Evolutionary conservation across 2,329 filamentous ascomycete genomes (phyloP), one percentile per base, ranked within the genome.

Genomic region (Fonsecaea nubica): DNA sequence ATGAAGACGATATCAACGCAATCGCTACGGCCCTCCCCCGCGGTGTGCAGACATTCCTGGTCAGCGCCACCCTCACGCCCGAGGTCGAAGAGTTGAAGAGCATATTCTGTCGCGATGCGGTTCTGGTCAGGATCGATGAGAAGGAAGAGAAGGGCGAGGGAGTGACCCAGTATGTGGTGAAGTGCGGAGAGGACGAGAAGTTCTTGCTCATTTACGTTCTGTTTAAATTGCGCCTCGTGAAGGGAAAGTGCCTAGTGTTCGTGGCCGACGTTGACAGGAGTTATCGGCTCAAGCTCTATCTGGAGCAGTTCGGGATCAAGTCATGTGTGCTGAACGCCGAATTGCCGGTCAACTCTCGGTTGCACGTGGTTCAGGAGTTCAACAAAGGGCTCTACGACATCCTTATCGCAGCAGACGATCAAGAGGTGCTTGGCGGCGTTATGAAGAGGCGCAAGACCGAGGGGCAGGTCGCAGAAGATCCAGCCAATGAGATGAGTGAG

Each of bases 351-450:
- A 97, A 97, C 75, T 95, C 92, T 1, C 86, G 95, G 66, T 88
- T 97, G 45, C 94, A 99, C 76, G 93, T 97, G 1, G 94, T 99
- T 2, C 91, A 98, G 74, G 93, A 98, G 77, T 99, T 99, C 81
- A 99, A 98, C 82, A 91, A 92, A 79, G 92, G 92, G 61, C 89
- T 98, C 6, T 99, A 99, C 83, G 94, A 99, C 74, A 97, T 98
- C 69, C 93, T 99, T 72, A 97, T 99, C 74, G 95, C 95, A 0
- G 93, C 92, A 0, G 95, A 99, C 73, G 93, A 97, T 76, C 90
- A 91, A 71, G 93, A 96, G 75, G 87, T 96, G 10, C 78, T 97
- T 10, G 92, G 91, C 12, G 85, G 74, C 3, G 64, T 70, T 9
- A 58, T 71, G 13, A 74, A 69, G 61, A 69, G 64, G 30, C 65